Evolutionary conservation across 2,329 filamentous ascomycete genomes (phyloP), one percentile per base, ranked within the genome.

Genomic region (Neobulgaria alba): DNA sequence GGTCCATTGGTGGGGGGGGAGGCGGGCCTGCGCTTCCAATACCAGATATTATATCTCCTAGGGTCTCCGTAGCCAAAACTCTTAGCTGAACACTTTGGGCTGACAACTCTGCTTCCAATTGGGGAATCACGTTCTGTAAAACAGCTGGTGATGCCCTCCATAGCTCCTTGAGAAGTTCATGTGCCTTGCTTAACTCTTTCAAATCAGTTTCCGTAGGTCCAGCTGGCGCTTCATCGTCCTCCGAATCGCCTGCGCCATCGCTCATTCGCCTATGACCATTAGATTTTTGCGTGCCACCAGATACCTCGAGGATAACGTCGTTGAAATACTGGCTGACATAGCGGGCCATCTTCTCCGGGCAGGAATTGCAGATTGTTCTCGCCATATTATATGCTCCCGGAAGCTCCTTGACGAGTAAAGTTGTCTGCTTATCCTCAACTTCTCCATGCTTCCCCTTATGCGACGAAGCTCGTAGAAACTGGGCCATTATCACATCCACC

Each of bases 291-390:
- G 41, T 41, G 17, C 39, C 49, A 29, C 67, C 76, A 29, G 80
- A 88, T 3, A 88, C 85, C 57, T 95, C 88, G 47, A 96, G 79
- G 43, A 98, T 93, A 38, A 96, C 88, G 42, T 94, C 88, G 63
- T 88, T 94, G 61, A 98, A 98, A 61, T 96, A 98, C 57, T 94
- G 88, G 51, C 87, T 90, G 41, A 96, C 82, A 52, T 93, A 87
- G 47, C 88, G 82, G 1, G 87, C 82, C 90, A 98, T 95, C 63
- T 93, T 93, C 53, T 95, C 90, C 1, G 85, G 79, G 52, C 82
- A 93, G 14, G 76, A 76, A 55, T 88, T 92, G 67, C 92, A 98
- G 33, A 98, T 81, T 2, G 85, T 85, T 63, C 93, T 94, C 16
- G 92, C 90, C 84, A 96, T 94, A 58, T 92, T 83, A 65, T 98